Conservation (phyloP, 352 stramenopile genomes). For the Aphanomyces cochlioides region DNA sequence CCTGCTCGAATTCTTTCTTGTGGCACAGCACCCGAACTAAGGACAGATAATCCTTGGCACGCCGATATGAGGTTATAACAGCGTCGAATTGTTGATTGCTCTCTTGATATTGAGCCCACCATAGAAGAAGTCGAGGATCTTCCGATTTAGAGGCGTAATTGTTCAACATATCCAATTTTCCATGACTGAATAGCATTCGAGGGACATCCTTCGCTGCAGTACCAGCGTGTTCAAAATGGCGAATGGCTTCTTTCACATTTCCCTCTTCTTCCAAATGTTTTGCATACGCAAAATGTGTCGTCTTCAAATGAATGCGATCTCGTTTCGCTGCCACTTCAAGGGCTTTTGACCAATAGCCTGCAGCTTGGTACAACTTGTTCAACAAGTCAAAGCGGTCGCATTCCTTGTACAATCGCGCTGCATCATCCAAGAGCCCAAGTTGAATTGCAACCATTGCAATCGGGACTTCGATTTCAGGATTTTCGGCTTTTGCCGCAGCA, state of each 20-base stretch:
- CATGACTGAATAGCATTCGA: conserved; percentile 89
- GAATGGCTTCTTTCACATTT: conserved; percentile 85
- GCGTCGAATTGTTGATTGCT: conserved; percentile 83
- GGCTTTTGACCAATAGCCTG: conserved; percentile 89
- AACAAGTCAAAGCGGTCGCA: conserved; percentile 90
- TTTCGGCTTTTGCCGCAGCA: conserved; percentile 44
- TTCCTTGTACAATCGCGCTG: conserved; percentile 87
- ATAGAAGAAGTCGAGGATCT: conserved; percentile 84
- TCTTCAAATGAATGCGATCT: conserved; percentile 90
- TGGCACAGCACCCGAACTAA: conserved; percentile 91
- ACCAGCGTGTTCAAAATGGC: conserved; percentile 88
- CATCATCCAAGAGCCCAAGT: conserved; percentile 88
- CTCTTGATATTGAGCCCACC: conserved; percentile 93
- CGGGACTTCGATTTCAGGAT: conserved; percentile 65
- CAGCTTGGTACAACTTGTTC: conserved; percentile 89
- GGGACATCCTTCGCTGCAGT: conserved; percentile 89
- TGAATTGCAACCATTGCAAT: conserved; percentile 92
- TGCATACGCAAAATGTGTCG: conserved; percentile 85
- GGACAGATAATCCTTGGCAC: conserved; percentile 82
- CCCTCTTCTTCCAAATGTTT: conserved; percentile 88
- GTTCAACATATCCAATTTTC: conserved; percentile 86
- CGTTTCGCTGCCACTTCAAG: conserved; percentile 83
- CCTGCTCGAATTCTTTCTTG: conserved; percentile 82
- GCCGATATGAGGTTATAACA: conserved; percentile 86
- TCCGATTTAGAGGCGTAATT: conserved; percentile 87